Evolutionary conservation across 2,329 filamentous ascomycete genomes (phyloP).

Genomic region (Fusarium virguliforme): DNA sequence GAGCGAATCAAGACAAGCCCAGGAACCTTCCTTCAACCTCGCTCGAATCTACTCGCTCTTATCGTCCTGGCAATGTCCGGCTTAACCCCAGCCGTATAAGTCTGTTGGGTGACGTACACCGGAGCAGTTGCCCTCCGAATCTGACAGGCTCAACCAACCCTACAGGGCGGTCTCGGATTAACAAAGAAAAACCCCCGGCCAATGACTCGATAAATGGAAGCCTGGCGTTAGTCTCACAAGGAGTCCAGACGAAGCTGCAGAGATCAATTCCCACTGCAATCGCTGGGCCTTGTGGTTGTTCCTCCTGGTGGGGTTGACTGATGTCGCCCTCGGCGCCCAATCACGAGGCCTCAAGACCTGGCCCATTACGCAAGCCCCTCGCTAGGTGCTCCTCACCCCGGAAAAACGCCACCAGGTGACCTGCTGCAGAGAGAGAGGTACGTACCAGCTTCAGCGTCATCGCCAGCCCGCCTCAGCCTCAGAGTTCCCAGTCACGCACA

Average conservation of each 20-base stretch:
- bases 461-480: conserved; percentile 33
- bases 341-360: conserved; percentile 5
- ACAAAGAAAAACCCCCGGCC: background rate
- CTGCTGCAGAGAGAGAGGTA: conserved; percentile 22
- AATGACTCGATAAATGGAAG: background rate
- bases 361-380: conserved; percentile 47
- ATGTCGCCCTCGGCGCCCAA: conserved; percentile 24
- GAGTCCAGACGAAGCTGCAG: background rate
- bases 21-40: background rate
- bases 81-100: conserved; percentile 15
- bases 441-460: conserved; percentile 44
- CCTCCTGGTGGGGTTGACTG: conserved; percentile 30
- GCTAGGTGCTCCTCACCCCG: conserved; percentile 23
- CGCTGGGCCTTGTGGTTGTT: conserved; percentile 32
- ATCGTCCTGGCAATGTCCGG: conserved; percentile 18
- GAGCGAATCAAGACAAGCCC: background rate
- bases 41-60: background rate
- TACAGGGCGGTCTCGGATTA: background rate
- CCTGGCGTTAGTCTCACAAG: background rate
- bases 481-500: conserved; percentile 35
- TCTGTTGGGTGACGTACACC: conserved; percentile 31
- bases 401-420: conserved; percentile 42
- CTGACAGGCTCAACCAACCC: background rate
- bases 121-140: background rate
- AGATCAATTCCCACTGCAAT: conserved; percentile 21